Conservation (phyloP, 1,139 yeast genomes). For the Nematodospora anomalae region DNA sequence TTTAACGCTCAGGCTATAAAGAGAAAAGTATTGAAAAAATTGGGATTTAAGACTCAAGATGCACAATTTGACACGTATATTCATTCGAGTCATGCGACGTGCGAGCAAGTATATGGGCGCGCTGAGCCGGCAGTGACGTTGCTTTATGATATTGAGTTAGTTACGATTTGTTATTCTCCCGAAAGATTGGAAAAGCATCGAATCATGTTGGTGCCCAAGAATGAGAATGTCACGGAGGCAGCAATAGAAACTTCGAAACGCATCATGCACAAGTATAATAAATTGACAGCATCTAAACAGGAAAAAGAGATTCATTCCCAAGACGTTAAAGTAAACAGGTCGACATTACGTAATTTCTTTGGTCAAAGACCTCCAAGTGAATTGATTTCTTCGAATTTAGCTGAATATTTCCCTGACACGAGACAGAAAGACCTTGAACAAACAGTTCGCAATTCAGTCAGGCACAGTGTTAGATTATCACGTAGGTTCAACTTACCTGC, state of each 20-base stretch:
- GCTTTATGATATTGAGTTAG: conserved; percentile 76
- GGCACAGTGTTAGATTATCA: conserved; percentile 68
- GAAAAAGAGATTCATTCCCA: conserved; percentile 3
- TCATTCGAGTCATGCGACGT: conserved; percentile 21
- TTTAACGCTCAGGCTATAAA: conserved; percentile 80
- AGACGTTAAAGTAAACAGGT: conserved; percentile 15
- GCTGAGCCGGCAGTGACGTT: conserved; percentile 36
- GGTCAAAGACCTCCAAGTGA: conserved; percentile 96
- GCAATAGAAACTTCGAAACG: conserved; percentile 63
- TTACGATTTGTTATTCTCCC: conserved; percentile 76
- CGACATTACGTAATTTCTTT: conserved; percentile 56
- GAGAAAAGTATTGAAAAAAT: conserved; percentile 62
- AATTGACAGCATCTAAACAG: conserved; percentile 13
- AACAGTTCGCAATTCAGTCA: conserved; percentile 80
- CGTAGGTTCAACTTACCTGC: conserved; percentile 35
- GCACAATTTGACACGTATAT: conserved; percentile 45
- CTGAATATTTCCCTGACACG: conserved; percentile 90
- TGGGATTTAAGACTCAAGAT: conserved; percentile 49
- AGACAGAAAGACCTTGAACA: conserved; percentile 70
- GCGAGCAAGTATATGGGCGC: conserved; percentile 8
- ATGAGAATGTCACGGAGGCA: conserved; percentile 61
- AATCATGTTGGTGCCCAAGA: conserved; percentile 65
- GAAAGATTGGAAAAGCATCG: conserved; percentile 73
- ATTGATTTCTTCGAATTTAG: conserved; percentile 82
- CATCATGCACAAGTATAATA: conserved; percentile 36